Percentiles rank a stretch among this genome's conserved stretches.
Evolutionary conservation across 257 asterid genomes (phyloP).

Genomic region (Nicotiana attenuata): DNA sequence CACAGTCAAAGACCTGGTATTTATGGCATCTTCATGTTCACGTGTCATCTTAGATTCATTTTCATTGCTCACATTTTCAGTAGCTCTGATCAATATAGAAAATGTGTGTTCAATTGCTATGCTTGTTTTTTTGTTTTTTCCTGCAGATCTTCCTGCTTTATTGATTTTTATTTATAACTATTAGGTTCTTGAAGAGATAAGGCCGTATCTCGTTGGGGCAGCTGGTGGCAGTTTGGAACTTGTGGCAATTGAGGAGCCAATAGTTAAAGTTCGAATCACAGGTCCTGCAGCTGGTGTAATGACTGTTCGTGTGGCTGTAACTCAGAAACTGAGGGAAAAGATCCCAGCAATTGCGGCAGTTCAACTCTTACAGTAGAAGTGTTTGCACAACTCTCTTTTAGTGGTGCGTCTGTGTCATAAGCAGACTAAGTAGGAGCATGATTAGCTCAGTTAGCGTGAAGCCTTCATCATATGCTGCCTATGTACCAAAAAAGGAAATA

Average conservation of each 20-base stretch:
- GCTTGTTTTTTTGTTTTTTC: background rate
- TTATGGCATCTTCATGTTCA: background rate
- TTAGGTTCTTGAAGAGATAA: conserved; percentile 93
- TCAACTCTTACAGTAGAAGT: conserved; percentile 65
- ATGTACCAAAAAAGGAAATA: background rate
- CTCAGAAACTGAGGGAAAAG: conserved; percentile 91
- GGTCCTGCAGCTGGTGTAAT: conserved; percentile 97
- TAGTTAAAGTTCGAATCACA: conserved; percentile 76
- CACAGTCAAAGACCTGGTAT: background rate
- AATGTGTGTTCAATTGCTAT: background rate
- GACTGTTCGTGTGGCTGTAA: conserved; percentile 95
- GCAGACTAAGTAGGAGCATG: background rate
- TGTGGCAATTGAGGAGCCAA: conserved; percentile 79
- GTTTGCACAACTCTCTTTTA: background rate
- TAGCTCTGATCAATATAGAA: background rate
- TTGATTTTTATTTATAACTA: background rate
- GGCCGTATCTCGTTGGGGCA: conserved; percentile 86
- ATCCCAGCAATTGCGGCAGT: conserved; percentile 92
- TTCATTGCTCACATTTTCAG: background rate
- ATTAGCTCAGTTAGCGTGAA: background rate
- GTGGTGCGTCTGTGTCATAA: background rate
- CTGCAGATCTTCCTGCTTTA: background rate
- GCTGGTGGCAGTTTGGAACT: conserved; percentile 92
- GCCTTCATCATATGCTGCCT: background rate
- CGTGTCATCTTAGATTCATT: background rate